Conservation (phyloP, 257 asterid genomes). For the Solanum piurae region DNA sequence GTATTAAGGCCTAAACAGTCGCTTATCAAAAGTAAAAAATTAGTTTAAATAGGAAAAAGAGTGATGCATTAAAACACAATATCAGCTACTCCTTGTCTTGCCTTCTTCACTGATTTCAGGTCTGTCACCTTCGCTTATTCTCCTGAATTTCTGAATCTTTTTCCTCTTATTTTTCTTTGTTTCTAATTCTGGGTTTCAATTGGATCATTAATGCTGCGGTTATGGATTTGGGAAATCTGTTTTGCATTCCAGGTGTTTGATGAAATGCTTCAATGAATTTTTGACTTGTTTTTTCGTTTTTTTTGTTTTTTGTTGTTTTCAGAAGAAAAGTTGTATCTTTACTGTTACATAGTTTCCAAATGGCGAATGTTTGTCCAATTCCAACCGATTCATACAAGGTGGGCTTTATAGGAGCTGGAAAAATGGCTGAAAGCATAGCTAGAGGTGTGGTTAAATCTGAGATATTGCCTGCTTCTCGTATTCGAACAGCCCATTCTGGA, state of each 20-base stretch:
- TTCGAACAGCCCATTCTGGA: conserved; percentile 64
- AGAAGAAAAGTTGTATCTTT: not conserved
- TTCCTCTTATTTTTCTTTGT: not conserved
- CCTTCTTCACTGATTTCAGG: not conserved
- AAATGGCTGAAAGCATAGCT: conserved; percentile 95
- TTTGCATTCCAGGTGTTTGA: not conserved
- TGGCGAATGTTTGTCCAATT: conserved; percentile 40
- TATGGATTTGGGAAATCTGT: not conserved
- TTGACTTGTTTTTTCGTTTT: not conserved
- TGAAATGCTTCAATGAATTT: not conserved
- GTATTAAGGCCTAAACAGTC: not conserved
- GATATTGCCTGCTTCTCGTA: conserved; percentile 58
- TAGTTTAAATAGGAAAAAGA: not conserved
- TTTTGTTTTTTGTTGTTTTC: not conserved
- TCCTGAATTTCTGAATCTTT: not conserved
- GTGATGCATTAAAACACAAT: not conserved
- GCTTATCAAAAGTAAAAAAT: not conserved
- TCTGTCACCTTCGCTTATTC: not conserved
- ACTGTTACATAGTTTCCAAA: not conserved
- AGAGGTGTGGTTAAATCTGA: conserved; percentile 78
- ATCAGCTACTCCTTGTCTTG: not conserved
- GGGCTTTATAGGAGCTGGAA: conserved; percentile 93
- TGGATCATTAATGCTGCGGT: not conserved
- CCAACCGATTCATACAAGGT: conserved; percentile 59
- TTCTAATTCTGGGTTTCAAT: not conserved